These are phyloP conservation scores for Theileria equi DNA, from an alignment of 169 alveolate genomes.

Conservation along the genomic window DNA sequence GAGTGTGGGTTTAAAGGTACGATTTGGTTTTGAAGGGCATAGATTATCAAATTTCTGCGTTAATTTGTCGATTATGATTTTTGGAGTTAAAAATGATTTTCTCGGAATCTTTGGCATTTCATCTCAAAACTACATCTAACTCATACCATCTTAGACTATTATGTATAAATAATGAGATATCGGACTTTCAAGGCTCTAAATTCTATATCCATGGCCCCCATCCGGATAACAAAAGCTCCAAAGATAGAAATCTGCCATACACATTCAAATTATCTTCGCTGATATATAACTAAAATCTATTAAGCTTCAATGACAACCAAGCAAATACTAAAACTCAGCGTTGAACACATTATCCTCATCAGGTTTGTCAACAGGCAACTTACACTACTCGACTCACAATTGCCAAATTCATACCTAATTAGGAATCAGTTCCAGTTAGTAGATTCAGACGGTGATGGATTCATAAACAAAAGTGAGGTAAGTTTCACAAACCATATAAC, in stretches of 20 bases:
- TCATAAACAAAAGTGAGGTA: constrained; percentile 47
- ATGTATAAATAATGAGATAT: background rate
- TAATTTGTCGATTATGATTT: constrained; percentile 32
- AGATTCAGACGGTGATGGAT: constrained; percentile 59
- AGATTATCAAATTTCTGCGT: background rate
- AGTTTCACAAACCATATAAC: background rate
- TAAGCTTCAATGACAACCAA: constrained; percentile 13
- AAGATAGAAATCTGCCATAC: no score
- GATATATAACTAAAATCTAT: background rate
- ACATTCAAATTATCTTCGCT: no score
- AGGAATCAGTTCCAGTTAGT: constrained; percentile 63
- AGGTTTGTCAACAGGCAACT: no score
- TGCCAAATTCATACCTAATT: background rate
- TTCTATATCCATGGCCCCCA: no score
- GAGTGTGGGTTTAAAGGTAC: constrained; percentile 15
- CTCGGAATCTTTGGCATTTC: background rate
- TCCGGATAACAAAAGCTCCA: no score
- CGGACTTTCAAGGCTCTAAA: no score
- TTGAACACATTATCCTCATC: constrained; percentile 16
- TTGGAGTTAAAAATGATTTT: constrained; percentile 41
- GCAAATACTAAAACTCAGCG: constrained; percentile 13
- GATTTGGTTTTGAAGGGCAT: background rate
- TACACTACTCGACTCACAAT: background rate
- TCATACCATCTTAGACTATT: background rate
- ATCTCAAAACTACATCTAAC: background rate